Evolutionary conservation across 257 asterid genomes (phyloP), one percentile per base, ranked within the genome.

Genomic region (Fraxinus cuspidata): DNA sequence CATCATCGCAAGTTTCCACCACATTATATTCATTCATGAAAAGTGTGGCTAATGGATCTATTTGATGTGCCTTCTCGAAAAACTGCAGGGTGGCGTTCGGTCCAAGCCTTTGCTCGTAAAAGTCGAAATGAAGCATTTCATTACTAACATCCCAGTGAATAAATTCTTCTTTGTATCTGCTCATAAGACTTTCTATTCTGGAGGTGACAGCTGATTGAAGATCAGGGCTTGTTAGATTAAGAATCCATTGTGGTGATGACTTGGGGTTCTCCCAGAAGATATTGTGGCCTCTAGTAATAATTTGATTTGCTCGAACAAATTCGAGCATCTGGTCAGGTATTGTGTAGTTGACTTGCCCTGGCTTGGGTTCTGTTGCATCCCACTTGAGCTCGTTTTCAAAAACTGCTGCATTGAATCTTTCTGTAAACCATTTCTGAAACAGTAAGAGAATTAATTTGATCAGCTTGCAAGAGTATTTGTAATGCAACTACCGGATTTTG

Each of bases 11-110:
- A 2, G 88, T 86, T 82, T 88, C 92, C 4, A 88, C 78, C 40
- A 88, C 88, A 71, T 86, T 86, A 75, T 70, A 88, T 18, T 88
- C 90, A 37, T 86, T 88, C 83, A 86, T 71, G 53, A 88, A 88
- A 66, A 88, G 25, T 11, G 88, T 86, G 0, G 90, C 90, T 16
- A 85, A 53, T 0, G 90, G 90, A 51, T 88, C 92, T 7, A 80
- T 72, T 58, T 34, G 8, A 5, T 83, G 87, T 16, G 85, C 88
- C 8, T 87, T 78, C 75, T 74, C 63, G 18, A 81, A 83, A 56
- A 88, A 84, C 31, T 76, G 79, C 44, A 85, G 68, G 7, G 89
- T 81, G 18, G 89, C 86, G 37, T 88, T 81, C 44, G 77, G 79
- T 6, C 90, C 89, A 1, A 86, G 84, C 56, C 81, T 81, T 70